Base-by-base conservation (phyloP, 1,284 basidiomycete species). In the Ganoderma meredithae region DNA sequence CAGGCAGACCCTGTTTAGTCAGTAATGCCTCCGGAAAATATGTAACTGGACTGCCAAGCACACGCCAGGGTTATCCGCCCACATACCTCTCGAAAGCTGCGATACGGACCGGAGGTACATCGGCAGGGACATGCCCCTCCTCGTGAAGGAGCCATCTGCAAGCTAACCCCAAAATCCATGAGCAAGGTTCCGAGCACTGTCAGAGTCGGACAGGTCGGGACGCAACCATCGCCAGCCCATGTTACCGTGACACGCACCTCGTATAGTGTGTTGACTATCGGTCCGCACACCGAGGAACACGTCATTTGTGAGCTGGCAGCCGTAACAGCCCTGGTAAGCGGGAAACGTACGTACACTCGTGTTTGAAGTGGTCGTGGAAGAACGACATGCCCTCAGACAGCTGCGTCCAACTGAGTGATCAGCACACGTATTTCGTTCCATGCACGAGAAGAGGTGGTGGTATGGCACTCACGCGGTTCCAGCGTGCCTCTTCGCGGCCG, bases 331-430 rank as follows among this genome's bases (percentile, higher is more conserved):
- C 12, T 8, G 58, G 22, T 41, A 41, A 27, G 36, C 39, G 58
- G 12, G 13, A 15, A 58, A 25, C 22, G 53, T 49, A 72, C 78
- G 61, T 60, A 79, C 78, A 79, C 69, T 79, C 77, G 22, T 69
- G 59, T 62, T 77, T 79, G 76, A 79, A 79, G 59, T 76, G 75
- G 22, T 76, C 64, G 65, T 79, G 78, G 67, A 77, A 79, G 60
- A 68, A 70, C 10, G 67, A 56, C 78, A 78, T 79, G 13, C 60
- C 60, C 3, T 73, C 71, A 15, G 75, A 72, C 10, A 77, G 61
- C 78, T 79, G 59, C 22, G 55, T 19, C 22, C 22, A 27, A 62
- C 43, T 25, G n/a, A 22, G 44, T 39, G 27, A n/a, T 31, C 55
- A 41, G 53, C 60, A 17, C 25, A 6, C 55, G 19, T 36, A 36